Evolutionary conservation across 257 asterid genomes (phyloP).

Genomic region (Marsdenia floribunda): DNA sequence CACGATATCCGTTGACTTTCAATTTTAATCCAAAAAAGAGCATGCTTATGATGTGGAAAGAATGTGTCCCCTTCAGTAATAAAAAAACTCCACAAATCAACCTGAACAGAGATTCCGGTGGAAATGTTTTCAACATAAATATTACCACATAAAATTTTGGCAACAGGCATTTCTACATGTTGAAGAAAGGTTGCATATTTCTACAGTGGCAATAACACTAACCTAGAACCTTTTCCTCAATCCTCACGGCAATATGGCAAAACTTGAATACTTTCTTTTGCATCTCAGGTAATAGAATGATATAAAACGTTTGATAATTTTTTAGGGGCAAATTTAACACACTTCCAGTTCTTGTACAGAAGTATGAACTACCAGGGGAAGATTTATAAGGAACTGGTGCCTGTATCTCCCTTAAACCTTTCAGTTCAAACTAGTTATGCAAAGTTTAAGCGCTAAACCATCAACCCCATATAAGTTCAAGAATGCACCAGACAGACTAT

Average conservation of each 20-base stretch:
- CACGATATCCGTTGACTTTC: not conserved
- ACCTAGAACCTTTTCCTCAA: constrained; percentile 3
- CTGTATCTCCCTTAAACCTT: not conserved
- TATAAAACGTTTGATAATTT: not conserved
- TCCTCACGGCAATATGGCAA: not conserved
- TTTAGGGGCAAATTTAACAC: not conserved
- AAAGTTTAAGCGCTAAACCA: not conserved
- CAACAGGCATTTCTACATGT: not conserved
- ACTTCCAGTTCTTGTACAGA: not conserved
- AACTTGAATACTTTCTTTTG: not conserved
- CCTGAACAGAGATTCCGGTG: not conserved
- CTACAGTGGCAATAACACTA: not conserved
- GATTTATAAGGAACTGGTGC: not conserved
- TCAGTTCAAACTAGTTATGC: not conserved
- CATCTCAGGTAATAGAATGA: not conserved
- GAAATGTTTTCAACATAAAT: not conserved
- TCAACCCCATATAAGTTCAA: not conserved
- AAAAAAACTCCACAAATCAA: not conserved
- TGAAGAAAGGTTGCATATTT: not conserved
- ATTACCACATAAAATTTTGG: not conserved
- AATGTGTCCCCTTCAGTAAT: not conserved
- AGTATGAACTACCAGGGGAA: not conserved
- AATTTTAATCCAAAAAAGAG: constrained; percentile 5
- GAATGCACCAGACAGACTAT: not conserved
- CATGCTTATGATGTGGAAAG: not conserved